Conservation (phyloP, 139 green algal species). For the Micromonas pusilla region DNA sequence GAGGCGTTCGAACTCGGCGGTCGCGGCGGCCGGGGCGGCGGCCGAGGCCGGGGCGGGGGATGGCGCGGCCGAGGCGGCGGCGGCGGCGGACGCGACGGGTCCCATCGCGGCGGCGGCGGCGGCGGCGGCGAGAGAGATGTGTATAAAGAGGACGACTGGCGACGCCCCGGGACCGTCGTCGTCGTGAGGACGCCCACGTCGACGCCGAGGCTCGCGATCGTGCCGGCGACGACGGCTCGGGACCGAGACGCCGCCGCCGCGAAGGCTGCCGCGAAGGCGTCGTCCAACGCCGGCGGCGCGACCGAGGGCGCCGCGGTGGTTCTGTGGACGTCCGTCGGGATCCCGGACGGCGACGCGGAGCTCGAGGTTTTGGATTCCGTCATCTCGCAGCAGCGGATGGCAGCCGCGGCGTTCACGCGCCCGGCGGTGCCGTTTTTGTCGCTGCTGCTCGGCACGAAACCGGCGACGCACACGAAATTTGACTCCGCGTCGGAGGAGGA, state of each 20-base stretch:
- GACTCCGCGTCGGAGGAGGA: conserved; percentile 13
- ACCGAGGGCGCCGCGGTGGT: not conserved
- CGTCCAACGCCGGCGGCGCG: not conserved
- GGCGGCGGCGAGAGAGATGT: not conserved
- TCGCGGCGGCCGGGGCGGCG: too few species aligned
- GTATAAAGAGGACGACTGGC: not conserved
- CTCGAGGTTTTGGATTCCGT: not conserved
- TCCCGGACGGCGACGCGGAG: not conserved
- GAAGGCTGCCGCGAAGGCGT: not conserved
- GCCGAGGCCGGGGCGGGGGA: too few species aligned
- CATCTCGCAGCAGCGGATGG: conserved; percentile 26
- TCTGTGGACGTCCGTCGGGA: not conserved
- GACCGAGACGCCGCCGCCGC: too few species aligned
- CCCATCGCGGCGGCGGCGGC: not conserved
- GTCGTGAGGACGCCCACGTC: not conserved
- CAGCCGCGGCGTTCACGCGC: not conserved
- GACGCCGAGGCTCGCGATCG: not conserved
- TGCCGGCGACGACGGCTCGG: not conserved
- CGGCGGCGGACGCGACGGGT: not conserved
- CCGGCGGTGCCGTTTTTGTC: conserved; percentile 26
- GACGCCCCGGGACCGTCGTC: not conserved
- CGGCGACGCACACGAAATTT: conserved; percentile 26
- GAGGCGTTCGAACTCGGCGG: too few species aligned
- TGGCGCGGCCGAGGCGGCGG: too few species aligned
- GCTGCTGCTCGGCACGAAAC: conserved; percentile 14